A percentile compares a stretch with the other conserved stretches of the same genome.
Evolutionary conservation across 257 asterid genomes (phyloP).

Genomic region (Solanum tarijense): DNA sequence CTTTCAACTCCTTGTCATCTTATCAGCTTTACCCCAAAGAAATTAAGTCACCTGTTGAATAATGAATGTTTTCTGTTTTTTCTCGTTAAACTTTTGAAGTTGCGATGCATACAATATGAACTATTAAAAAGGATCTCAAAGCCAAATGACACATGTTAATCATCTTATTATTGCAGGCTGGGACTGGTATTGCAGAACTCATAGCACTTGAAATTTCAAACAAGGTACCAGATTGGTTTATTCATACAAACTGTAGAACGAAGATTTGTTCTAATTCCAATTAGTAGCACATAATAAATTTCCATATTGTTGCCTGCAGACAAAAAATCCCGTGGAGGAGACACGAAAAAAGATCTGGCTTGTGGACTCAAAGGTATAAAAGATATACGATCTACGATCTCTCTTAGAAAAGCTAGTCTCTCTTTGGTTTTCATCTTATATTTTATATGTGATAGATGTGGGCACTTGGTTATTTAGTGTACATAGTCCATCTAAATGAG

Average conservation of each 20-base stretch:
- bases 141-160: neutral
- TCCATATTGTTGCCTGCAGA: conserved; percentile 19
- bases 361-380: conserved; percentile 84
- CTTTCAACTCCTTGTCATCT: neutral
- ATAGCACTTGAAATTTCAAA: conserved; percentile 94
- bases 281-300: neutral
- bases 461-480: neutral
- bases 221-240: conserved; percentile 30
- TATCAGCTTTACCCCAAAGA: neutral
- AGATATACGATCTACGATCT: neutral
- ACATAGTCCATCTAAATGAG: neutral
- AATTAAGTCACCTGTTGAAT: neutral
- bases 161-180: conserved; percentile 61
- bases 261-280: neutral
- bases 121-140: neutral
- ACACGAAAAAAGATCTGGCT: conserved; percentile 84
- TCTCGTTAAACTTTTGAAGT: neutral
- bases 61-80: neutral
- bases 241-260: neutral
- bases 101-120: neutral
- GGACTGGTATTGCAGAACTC: conserved; percentile 97
- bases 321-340: conserved; percentile 49
- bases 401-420: neutral
- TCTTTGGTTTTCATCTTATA: neutral
- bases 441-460: neutral